These are phyloP conservation scores for Mycothermus thermophilus DNA, from an alignment of 495 filamentous ascomycete genomes.

Conservation along the genomic window DNA sequence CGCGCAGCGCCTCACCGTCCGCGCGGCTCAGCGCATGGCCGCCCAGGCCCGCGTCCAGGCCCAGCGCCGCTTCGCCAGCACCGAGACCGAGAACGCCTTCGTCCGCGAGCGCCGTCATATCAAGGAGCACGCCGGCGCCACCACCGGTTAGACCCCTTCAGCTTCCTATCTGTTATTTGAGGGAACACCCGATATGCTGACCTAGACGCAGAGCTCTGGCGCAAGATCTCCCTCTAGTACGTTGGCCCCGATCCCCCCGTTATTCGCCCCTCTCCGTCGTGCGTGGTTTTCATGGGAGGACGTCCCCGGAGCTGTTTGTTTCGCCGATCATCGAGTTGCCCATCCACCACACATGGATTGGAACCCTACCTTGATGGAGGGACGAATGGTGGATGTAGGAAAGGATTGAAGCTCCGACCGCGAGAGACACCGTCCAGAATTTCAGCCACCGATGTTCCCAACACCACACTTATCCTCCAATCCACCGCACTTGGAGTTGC, in stretches of 20 bases:
- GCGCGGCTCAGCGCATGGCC: constrained; percentile 43
- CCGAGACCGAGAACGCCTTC: constrained; percentile 64
- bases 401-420: no score
- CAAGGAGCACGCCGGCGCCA: constrained; percentile 71
- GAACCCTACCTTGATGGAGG: no score
- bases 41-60: constrained; percentile 42
- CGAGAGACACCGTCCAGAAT: no score
- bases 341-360: not conserved
- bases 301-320: no score
- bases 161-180: not conserved
- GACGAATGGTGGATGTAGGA: no score
- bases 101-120: constrained; percentile 70
- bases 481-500: no score
- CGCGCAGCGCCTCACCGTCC: constrained; percentile 45
- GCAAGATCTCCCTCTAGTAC: constrained; percentile 88
- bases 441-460: no score
- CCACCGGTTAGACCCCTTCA: constrained; percentile 46
- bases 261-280: not conserved
- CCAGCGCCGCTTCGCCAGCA: constrained; percentile 58
- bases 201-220: constrained; percentile 64
- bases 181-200: constrained; percentile 6
- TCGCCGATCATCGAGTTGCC: not conserved
- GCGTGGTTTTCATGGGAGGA: constrained; percentile 20
- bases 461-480: no score
- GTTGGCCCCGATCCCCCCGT: constrained; percentile 10